These are phyloP conservation scores for Aspergillus nidulans DNA, from an alignment of 495 filamentous ascomycete genomes.

Conservation along the genomic window DNA sequence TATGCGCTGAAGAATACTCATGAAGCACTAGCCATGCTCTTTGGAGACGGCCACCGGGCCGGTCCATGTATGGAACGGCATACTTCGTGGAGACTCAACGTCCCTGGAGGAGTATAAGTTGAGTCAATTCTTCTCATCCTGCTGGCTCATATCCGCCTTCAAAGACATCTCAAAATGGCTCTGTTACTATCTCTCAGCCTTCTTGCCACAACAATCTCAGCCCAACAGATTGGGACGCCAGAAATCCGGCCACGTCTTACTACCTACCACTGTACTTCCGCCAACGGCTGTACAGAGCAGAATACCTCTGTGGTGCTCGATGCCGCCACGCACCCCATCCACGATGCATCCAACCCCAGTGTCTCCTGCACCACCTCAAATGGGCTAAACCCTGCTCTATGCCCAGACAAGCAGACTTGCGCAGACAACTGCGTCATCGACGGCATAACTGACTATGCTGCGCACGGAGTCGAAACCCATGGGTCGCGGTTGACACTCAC, in stretches of 20 bases:
- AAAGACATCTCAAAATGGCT: not conserved
- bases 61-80: not conserved
- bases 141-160: not conserved
- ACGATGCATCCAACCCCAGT: conserved; percentile 30
- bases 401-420: conserved; percentile 8
- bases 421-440: conserved; percentile 7
- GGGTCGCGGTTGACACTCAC: not conserved
- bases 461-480: not conserved
- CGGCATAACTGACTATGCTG: conserved; percentile 4
- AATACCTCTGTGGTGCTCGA: conserved; percentile 40
- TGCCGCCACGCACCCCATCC: conserved; percentile 39
- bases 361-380: conserved; percentile 31
- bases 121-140: not conserved
- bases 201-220: not conserved
- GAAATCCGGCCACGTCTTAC: conserved; percentile 32
- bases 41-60: not conserved
- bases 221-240: conserved; percentile 25
- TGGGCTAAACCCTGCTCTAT: not conserved
- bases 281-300: conserved; percentile 32
- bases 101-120: not conserved
- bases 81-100: not conserved
- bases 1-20: not conserved
- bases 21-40: no score
- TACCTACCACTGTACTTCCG: conserved; percentile 38
- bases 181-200: not conserved